Evolutionary conservation across 2,329 filamentous ascomycete species (phyloP).

Genomic region (Metarhizium humberi): DNA sequence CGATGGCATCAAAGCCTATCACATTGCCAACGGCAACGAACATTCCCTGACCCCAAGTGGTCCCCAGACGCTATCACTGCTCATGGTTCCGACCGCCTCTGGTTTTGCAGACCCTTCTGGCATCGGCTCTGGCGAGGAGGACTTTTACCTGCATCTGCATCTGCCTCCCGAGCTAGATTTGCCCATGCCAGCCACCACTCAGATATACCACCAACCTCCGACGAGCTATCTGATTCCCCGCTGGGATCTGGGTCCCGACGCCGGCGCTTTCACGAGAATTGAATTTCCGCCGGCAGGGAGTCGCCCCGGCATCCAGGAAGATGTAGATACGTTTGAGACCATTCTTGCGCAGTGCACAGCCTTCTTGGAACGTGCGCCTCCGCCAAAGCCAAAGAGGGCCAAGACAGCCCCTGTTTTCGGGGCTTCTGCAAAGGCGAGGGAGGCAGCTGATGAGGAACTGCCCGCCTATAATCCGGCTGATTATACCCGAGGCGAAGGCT

Average conservation of each 20-base stretch:
- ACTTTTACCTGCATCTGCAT: slow-evolving; percentile 95
- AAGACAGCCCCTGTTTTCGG: slow-evolving; percentile 14
- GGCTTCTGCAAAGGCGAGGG: slow-evolving; percentile 30
- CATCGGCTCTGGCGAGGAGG: slow-evolving; percentile 59
- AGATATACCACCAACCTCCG: slow-evolving; percentile 94
- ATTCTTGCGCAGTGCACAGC: slow-evolving; percentile 97
- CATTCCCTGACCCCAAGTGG: slow-evolving; percentile 73
- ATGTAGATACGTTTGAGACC: slow-evolving; percentile 93
- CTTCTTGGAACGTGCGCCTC: slow-evolving; percentile 76
- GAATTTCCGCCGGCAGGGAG: slow-evolving; percentile 73
- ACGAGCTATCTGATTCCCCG: slow-evolving; percentile 88
- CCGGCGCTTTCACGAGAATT: slow-evolving; percentile 84
- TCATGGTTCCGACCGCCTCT: slow-evolving; percentile 91
- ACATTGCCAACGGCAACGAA: slow-evolving; percentile 82
- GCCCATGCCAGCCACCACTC: slow-evolving; percentile 86
- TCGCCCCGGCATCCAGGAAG: slow-evolving; percentile 72
- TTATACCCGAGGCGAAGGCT: slow-evolving; percentile 72
- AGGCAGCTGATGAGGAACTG: slow-evolving; percentile 33
- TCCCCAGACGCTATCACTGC: slow-evolving; percentile 80
- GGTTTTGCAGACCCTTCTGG: slow-evolving; percentile 50
- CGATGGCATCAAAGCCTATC: slow-evolving; percentile 81
- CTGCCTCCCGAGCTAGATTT: slow-evolving; percentile 91
- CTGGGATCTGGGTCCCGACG: slow-evolving; percentile 85
- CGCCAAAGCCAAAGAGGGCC: slow-evolving; percentile 35
- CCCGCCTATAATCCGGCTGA: slow-evolving; percentile 72